Conservation (phyloP, 768 basidiomycete species). For the Boletus tomentosulus region DNA sequence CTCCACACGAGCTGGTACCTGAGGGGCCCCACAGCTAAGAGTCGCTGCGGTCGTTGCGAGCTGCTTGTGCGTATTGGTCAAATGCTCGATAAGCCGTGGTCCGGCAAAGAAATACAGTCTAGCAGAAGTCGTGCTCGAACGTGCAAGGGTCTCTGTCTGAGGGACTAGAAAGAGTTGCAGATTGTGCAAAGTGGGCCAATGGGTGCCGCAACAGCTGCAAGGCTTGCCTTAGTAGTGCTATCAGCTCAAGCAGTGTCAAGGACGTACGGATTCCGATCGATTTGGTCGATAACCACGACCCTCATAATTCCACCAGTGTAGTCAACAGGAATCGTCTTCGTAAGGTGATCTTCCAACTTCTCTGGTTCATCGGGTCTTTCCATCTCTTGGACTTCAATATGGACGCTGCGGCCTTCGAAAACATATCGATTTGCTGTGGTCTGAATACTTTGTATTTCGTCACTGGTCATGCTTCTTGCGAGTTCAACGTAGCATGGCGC, state of each 20-base stretch:
- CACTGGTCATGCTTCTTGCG: slow-evolving; percentile 57
- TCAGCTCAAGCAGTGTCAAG: slow-evolving; percentile 6
- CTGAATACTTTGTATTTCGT: slow-evolving; percentile 62
- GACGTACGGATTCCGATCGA: slow-evolving; percentile 76
- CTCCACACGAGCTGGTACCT: slow-evolving; percentile 63
- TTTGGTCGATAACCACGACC: slow-evolving; percentile 77
- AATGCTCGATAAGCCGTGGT: slow-evolving; percentile 62
- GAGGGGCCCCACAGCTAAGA: slow-evolving; percentile 63
- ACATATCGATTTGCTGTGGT: slow-evolving; percentile 62
- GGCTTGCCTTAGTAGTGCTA: not conserved
- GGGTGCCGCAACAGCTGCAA: slow-evolving; percentile 75
- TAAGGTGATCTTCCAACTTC: slow-evolving; percentile 41
- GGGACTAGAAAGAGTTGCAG: slow-evolving; percentile 70
- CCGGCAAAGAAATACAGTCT: slow-evolving; percentile 84
- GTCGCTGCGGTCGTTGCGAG: slow-evolving; percentile 54
- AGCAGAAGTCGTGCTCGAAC: slow-evolving; percentile 57
- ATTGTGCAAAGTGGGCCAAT: slow-evolving; percentile 72
- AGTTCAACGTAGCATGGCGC: slow-evolving; percentile 75
- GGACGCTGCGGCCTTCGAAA: slow-evolving; percentile 61
- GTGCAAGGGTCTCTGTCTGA: slow-evolving; percentile 61
- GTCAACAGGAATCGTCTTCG: slow-evolving; percentile 59
- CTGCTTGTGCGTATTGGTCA: slow-evolving; percentile 53
- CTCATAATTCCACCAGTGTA: slow-evolving; percentile 75
- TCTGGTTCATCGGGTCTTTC: slow-evolving; percentile 35
- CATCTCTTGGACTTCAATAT: slow-evolving; percentile 74